Evolutionary conservation across 305 asterid species (phyloP).

Genomic region (Fraxinus greggii): DNA sequence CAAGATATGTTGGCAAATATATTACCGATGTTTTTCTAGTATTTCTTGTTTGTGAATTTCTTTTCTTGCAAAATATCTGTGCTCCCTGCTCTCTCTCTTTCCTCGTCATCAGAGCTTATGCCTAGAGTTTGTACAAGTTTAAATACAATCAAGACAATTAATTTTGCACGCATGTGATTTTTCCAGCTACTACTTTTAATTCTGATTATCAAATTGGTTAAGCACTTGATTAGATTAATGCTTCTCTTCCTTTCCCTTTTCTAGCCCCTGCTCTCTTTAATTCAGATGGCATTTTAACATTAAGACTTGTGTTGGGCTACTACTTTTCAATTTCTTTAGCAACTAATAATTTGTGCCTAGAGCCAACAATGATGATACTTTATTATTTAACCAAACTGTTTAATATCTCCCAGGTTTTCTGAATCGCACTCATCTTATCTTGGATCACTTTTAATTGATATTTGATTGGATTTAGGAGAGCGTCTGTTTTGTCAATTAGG

Average conservation of each 20-base stretch:
- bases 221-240: neutral
- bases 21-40: neutral
- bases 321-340: neutral
- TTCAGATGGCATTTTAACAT: slow-evolving; percentile 9
- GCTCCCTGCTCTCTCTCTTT: neutral
- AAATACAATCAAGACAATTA: slow-evolving; percentile 10
- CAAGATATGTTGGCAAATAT: neutral
- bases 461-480: neutral
- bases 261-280: neutral
- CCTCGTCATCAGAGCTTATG: slow-evolving; percentile 1
- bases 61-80: neutral
- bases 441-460: neutral
- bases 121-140: neutral
- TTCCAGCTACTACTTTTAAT: slow-evolving; percentile 15
- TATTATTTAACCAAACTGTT: slow-evolving; percentile 17
- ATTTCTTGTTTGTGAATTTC: slow-evolving; percentile 6
- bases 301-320: neutral
- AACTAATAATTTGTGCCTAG: neutral
- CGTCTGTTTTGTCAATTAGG: neutral
- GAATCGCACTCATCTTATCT: slow-evolving; percentile 4
- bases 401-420: slow-evolving; percentile 14
- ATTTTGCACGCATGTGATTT: slow-evolving; percentile 21
- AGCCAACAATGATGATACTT: slow-evolving; percentile 11
- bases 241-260: neutral
- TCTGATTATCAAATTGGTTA: slow-evolving; percentile 6